phyloP scores from a whole-genome alignment of 495 filamentous ascomycete species.

The Penicillium mononematosum region DNA sequence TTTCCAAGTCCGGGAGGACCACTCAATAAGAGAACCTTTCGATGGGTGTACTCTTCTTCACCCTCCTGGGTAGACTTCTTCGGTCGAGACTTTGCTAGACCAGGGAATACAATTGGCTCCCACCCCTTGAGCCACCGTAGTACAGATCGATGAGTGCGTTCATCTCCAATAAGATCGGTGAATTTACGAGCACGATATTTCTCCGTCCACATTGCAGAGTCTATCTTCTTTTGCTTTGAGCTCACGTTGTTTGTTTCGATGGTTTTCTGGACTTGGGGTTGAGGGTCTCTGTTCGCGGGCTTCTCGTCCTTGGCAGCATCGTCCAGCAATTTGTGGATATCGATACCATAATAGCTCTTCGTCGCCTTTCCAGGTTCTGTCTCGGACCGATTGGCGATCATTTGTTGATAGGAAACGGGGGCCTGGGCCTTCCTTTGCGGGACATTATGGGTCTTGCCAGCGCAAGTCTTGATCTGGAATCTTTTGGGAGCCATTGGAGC shows the following conservation, averaged over 20 bases:
- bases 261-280: conserved; percentile 29
- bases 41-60: conserved; percentile 65
- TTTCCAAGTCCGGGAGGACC: conserved; percentile 93
- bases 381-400: conserved; percentile 67
- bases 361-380: conserved; percentile 69
- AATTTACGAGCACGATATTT: conserved; percentile 92
- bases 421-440: conserved; percentile 47
- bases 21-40: conserved; percentile 85
- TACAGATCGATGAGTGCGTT: conserved; percentile 88
- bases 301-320: conserved; percentile 55
- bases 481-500: conserved; percentile 21
- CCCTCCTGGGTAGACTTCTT: conserved; percentile 39
- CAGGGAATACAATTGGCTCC: conserved; percentile 90
- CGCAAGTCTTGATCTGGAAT: conserved; percentile 61
- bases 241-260: conserved; percentile 42
- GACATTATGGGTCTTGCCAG: conserved; percentile 60
- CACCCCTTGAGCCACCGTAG: conserved; percentile 91
- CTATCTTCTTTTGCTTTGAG: conserved; percentile 31
- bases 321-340: conserved; percentile 80
- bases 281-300: conserved; percentile 16
- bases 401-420: conserved; percentile 60
- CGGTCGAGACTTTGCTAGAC: conserved; percentile 56
- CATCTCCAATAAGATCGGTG: conserved; percentile 90
- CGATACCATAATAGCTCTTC: conserved; percentile 85
- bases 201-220: conserved; percentile 73